A percentile compares a stretch with the other conserved stretches of the same genome.
Conservation (phyloP, 768 basidiomycete genomes). For the Infundibulicybe gibba region DNA sequence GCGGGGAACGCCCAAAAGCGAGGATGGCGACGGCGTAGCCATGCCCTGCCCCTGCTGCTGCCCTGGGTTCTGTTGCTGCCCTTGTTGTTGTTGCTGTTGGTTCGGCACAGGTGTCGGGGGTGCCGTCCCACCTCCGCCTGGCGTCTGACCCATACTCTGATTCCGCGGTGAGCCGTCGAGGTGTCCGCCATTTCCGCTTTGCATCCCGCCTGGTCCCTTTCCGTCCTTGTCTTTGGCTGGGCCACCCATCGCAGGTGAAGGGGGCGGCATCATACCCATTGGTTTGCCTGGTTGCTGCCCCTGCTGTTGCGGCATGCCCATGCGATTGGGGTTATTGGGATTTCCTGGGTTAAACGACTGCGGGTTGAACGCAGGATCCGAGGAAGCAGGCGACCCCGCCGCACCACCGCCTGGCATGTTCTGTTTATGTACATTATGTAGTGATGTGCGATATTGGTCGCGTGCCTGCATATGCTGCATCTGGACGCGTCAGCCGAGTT, state of each 20-base stretch:
- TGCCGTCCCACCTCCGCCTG: conserved; percentile 21
- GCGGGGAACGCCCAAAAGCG: conserved; percentile 15
- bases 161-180: conserved; percentile 20
- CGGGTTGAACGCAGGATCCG: conserved; percentile 40
- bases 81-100: conserved; percentile 11
- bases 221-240: conserved; percentile 24
- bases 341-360: conserved; percentile 27
- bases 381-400: conserved; percentile 40
- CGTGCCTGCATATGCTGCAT: conserved; percentile 16
- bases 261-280: conserved; percentile 50
- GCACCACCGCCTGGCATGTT: conserved; percentile 26
- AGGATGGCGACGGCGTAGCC: conserved; percentile 19
- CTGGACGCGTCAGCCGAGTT: conserved; percentile 1
- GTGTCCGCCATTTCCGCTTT: conserved; percentile 17
- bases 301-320: conserved; percentile 14
- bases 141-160: conserved; percentile 16
- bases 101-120: conserved; percentile 24
- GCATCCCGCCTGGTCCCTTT: conserved; percentile 1
- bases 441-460: conserved; percentile 22
- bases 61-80: conserved; percentile 9
- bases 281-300: conserved; percentile 14
- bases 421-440: conserved; percentile 29
- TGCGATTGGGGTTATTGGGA: conserved; percentile 16
- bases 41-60: conserved; percentile 4
- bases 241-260: conserved; percentile 41